These are phyloP conservation scores for Tolypocladium nubicola DNA, from an alignment of 2,329 filamentous ascomycete genomes.

Conservation along the genomic window DNA sequence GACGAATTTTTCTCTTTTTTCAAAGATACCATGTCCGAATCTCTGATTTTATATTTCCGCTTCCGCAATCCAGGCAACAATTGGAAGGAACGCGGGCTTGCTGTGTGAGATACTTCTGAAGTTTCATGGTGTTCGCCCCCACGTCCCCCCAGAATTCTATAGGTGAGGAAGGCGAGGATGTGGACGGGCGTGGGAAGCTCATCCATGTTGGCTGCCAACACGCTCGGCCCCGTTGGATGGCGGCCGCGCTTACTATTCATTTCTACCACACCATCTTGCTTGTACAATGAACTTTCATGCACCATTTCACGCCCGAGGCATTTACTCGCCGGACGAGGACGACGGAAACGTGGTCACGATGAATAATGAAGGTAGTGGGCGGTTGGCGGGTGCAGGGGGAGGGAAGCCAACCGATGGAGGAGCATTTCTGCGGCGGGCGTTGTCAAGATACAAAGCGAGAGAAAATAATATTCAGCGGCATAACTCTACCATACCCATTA, in stretches of 20 bases:
- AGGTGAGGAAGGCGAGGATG: neutral
- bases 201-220: neutral
- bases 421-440: neutral
- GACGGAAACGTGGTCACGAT: neutral
- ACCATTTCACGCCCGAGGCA: neutral
- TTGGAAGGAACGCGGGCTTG: neutral
- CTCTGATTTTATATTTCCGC: neutral
- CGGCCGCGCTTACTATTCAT: neutral
- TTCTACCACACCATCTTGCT: neutral
- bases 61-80: neutral
- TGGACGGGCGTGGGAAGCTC: neutral
- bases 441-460: neutral
- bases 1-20: neutral
- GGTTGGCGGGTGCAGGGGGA: neutral
- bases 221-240: neutral
- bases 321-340: neutral
- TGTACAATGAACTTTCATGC: neutral
- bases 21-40: neutral
- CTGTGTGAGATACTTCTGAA: neutral
- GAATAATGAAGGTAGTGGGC: neutral
- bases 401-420: neutral
- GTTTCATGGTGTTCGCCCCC: neutral
- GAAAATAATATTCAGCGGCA: neutral
- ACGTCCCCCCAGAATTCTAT: no score
- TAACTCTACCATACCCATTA: neutral